These are phyloP conservation scores for Zygoascus flipseniorum DNA, from an alignment of 805 yeast genomes.

Conservation along the genomic window DNA sequence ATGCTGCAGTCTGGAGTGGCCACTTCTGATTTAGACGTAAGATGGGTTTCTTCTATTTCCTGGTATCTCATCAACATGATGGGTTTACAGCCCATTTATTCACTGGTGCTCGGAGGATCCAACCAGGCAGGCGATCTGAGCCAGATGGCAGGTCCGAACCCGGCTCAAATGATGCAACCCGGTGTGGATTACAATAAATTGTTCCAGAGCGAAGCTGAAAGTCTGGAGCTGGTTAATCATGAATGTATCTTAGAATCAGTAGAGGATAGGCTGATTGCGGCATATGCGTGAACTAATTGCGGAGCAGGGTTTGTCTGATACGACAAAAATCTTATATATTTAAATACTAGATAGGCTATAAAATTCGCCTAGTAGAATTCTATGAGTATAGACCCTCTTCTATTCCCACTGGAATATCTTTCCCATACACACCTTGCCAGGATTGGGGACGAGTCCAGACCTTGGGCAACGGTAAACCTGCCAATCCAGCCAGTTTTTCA, in stretches of 20 bases:
- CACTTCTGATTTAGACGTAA: constrained; percentile 76
- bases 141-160: constrained; percentile 18
- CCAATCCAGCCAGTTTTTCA: constrained; percentile 25
- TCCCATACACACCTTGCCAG: constrained; percentile 84
- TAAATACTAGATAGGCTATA: too few species aligned
- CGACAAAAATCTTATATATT: too few species aligned
- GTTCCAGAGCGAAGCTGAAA: constrained; percentile 65
- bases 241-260: constrained; percentile 49
- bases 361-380: not conserved
- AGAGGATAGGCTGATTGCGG: constrained; percentile 41
- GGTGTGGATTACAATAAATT: constrained; percentile 44
- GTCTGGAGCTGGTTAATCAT: constrained; percentile 54
- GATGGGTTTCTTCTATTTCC: constrained; percentile 89
- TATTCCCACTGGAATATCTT: constrained; percentile 53
- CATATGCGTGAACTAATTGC: not conserved
- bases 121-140: constrained; percentile 26
- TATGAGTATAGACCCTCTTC: constrained; percentile 72
- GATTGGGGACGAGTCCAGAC: constrained; percentile 55
- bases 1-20: constrained; percentile 85
- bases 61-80: constrained; percentile 90
- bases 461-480: constrained; percentile 15
- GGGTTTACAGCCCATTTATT: constrained; percentile 74
- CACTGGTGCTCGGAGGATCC: constrained; percentile 49
- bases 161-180: constrained; percentile 42
- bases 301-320: not conserved